Evolutionary conservation across 1,284 basidiomycete species (phyloP).

Genomic region (Ganoderma multipileum): DNA sequence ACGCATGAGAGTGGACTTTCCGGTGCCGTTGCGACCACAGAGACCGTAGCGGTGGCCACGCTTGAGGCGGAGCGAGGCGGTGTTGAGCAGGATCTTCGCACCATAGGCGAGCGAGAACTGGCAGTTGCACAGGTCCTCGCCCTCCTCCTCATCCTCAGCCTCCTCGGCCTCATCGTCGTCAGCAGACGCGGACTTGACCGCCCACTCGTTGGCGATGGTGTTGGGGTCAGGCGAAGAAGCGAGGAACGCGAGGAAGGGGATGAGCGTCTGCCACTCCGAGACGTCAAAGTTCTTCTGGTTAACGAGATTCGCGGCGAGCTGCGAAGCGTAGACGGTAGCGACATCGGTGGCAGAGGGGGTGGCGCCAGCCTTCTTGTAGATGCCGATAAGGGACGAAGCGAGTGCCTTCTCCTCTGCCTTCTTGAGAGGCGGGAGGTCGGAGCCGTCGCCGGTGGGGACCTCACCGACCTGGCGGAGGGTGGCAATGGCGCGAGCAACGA

Average conservation of each 20-base stretch:
- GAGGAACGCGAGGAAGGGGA: slow-evolving; percentile 79
- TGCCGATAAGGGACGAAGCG: slow-evolving; percentile 67
- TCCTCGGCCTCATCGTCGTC: slow-evolving; percentile 75
- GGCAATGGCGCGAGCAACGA: slow-evolving; percentile 88
- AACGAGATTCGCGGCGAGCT: slow-evolving; percentile 86
- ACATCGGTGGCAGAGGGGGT: slow-evolving; percentile 64
- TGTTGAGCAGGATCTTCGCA: slow-evolving; percentile 98
- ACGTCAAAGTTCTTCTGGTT: slow-evolving; percentile 93
- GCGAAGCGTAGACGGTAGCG: slow-evolving; percentile 76
- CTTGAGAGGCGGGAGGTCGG: slow-evolving; percentile 87
- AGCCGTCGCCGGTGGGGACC: slow-evolving; percentile 86
- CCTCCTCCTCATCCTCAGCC: slow-evolving; percentile 93
- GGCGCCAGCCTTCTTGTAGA: slow-evolving; percentile 87
- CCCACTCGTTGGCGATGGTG: slow-evolving; percentile 83
- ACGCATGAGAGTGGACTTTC: slow-evolving; percentile 98
- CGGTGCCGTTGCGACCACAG: slow-evolving; percentile 97
- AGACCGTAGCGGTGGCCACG: slow-evolving; percentile 99
- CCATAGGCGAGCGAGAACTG: slow-evolving; percentile 98
- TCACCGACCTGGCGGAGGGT: slow-evolving; percentile 95
- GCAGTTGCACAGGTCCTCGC: slow-evolving; percentile 97
- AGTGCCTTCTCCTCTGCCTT: slow-evolving; percentile 73
- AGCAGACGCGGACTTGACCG: slow-evolving; percentile 87
- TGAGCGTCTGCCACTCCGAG: slow-evolving; percentile 86
- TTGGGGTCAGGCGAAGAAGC: slow-evolving; percentile 70
- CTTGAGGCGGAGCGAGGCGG: slow-evolving; percentile 95